Percentiles rank a stretch among this genome's conserved stretches.
Conservation (phyloP, 2,329 filamentous ascomycete species). For the Pseudocercospora eumusae region DNA sequence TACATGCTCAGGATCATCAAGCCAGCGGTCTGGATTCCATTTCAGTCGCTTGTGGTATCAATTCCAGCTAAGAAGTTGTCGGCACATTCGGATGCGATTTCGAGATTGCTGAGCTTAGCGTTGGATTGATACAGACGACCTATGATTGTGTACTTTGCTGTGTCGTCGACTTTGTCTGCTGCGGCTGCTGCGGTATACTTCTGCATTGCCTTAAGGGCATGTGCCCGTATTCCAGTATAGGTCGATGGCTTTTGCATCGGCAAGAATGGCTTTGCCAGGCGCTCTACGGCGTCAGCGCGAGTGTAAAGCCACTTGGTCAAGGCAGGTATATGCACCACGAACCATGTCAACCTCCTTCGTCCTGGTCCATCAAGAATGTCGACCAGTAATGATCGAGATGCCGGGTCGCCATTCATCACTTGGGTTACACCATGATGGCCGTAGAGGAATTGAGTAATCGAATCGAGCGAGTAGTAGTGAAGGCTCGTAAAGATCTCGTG, state of each 20-base stretch:
- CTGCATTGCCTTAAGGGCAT: constrained; percentile 42
- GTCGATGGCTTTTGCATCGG: constrained; percentile 55
- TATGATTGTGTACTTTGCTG: constrained; percentile 42
- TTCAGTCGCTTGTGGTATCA: constrained; percentile 54
- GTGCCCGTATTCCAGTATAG: constrained; percentile 54
- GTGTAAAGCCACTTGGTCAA: constrained; percentile 55
- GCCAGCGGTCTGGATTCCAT: constrained; percentile 45
- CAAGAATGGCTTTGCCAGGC: constrained; percentile 44
- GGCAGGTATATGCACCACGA: constrained; percentile 48
- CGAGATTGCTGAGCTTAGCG: constrained; percentile 44
- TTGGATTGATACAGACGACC: constrained; percentile 41
- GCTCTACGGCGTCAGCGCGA: constrained; percentile 43
- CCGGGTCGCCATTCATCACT: constrained; percentile 44
- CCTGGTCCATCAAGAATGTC: constrained; percentile 52
- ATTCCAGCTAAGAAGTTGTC: constrained; percentile 58
- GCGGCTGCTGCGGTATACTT: constrained; percentile 33
- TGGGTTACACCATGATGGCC: constrained; percentile 49
- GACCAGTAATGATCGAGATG: constrained; percentile 46
- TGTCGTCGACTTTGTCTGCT: constrained; percentile 26
- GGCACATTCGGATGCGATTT: constrained; percentile 56
- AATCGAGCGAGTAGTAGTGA: constrained; percentile 58
- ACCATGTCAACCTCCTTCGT: constrained; percentile 53
- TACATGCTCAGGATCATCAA: constrained; percentile 32
- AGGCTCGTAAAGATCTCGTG: constrained; percentile 53
- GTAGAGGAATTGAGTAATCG: constrained; percentile 56